phyloP scores from a whole-genome alignment of 1,284 basidiomycete genomes.

The Apiotrichum gracile region DNA sequence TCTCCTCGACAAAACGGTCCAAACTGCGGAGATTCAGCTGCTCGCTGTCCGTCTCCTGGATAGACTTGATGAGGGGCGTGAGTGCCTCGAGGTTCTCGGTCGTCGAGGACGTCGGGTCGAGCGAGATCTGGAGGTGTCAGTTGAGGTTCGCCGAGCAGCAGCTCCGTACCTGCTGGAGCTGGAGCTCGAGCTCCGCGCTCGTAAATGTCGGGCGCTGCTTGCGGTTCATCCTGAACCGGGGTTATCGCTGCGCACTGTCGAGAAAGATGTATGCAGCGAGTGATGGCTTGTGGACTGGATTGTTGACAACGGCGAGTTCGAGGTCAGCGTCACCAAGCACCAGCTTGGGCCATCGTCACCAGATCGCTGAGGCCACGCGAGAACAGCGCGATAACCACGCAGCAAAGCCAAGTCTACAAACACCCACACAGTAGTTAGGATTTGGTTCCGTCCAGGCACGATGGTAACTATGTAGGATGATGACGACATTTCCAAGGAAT shows the following conservation, averaged over 20 bases:
- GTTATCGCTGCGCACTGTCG: not conserved
- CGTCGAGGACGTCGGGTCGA: slow-evolving; percentile 37
- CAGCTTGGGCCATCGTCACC: no score
- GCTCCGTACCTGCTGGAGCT: slow-evolving; percentile 42
- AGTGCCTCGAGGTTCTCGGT: slow-evolving; percentile 84
- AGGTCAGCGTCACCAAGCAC: no score
- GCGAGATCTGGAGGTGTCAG: slow-evolving; percentile 32
- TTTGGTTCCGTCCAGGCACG: no score
- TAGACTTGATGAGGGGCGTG: slow-evolving; percentile 85
- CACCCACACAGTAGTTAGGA: no score
- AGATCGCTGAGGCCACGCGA: no score
- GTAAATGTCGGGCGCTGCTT: slow-evolving; percentile 42
- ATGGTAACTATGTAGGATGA: no score
- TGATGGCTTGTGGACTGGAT: no score
- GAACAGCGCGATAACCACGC: no score
- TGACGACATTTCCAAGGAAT: no score
- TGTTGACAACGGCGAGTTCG: not conserved
- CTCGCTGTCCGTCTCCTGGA: slow-evolving; percentile 83
- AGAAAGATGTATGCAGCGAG: not conserved
- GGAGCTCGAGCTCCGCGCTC: slow-evolving; percentile 45
- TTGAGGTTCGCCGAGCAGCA: not conserved
- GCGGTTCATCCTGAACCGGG: slow-evolving; percentile 29
- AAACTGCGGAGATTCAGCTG: slow-evolving; percentile 84
- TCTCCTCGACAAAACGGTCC: slow-evolving; percentile 79
- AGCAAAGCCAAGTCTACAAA: no score